Evolutionary conservation across 106 monocot genomes (phyloP).

Genomic region (Phalaenopsis aphrodite): DNA sequence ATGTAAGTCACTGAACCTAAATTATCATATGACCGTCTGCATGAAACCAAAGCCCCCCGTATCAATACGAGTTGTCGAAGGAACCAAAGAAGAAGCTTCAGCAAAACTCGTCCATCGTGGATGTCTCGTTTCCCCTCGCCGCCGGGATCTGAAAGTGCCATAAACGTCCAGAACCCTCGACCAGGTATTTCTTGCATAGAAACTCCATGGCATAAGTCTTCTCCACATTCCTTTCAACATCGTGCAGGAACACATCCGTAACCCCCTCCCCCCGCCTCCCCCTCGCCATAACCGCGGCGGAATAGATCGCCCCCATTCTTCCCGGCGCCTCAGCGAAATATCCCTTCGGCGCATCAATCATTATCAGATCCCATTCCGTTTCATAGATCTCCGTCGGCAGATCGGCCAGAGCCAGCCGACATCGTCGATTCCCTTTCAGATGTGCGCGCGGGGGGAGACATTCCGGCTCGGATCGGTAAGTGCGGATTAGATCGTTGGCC

Average conservation of each 20-base stretch:
- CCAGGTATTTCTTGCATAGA: constrained; percentile 61
- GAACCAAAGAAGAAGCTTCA: not conserved
- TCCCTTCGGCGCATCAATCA: constrained; percentile 91
- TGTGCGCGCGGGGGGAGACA: constrained; percentile 36
- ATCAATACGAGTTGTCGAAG: not conserved
- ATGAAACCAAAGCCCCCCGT: not conserved
- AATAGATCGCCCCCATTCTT: constrained; percentile 92
- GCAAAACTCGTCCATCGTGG: constrained; percentile 16
- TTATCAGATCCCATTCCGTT: constrained; percentile 88
- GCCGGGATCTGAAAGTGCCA: constrained; percentile 84
- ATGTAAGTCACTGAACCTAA: too few species aligned
- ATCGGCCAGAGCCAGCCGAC: constrained; percentile 44
- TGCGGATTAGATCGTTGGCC: constrained; percentile 33
- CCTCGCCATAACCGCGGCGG: constrained; percentile 70
- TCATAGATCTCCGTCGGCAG: constrained; percentile 47
- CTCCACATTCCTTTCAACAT: constrained; percentile 68
- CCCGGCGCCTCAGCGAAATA: constrained; percentile 71
- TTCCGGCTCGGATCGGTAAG: constrained; percentile 19
- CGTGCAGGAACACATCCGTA: constrained; percentile 82
- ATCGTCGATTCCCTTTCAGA: constrained; percentile 33
- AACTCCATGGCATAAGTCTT: constrained; percentile 60
- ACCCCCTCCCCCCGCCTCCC: constrained; percentile 46
- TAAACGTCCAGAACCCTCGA: constrained; percentile 39
- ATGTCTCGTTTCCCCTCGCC: constrained; percentile 12
- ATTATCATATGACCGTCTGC: too few species aligned